A percentile compares a stretch with the other conserved stretches of the same genome.
Evolutionary conservation across 2,329 filamentous ascomycete genomes (phyloP).

Genomic region (Aspergillus melleus): DNA sequence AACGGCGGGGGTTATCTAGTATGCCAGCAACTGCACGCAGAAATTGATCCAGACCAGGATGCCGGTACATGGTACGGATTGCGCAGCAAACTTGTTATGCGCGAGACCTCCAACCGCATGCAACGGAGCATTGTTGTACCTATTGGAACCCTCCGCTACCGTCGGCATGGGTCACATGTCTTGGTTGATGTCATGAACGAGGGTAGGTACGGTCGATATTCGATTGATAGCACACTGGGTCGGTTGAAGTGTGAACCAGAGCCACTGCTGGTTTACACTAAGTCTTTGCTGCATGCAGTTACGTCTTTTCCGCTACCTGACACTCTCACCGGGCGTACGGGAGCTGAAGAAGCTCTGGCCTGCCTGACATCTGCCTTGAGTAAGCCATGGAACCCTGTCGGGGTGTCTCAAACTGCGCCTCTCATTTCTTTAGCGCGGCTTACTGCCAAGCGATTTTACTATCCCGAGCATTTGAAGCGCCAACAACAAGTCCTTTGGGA

Average conservation of each 20-base stretch:
- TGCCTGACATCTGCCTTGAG: slow-evolving; percentile 51
- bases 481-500: slow-evolving; percentile 52
- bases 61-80: slow-evolving; percentile 61
- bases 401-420: neutral
- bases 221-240: slow-evolving; percentile 56
- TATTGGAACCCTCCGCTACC: slow-evolving; percentile 38
- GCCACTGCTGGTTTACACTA: slow-evolving; percentile 54
- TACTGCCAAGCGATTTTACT: slow-evolving; percentile 42
- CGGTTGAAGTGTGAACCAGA: slow-evolving; percentile 60
- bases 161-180: slow-evolving; percentile 44
- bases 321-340: slow-evolving; percentile 57
- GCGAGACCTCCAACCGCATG: slow-evolving; percentile 40
- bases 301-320: slow-evolving; percentile 62
- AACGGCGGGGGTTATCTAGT: slow-evolving; percentile 45
- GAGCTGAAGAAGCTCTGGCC: slow-evolving; percentile 59
- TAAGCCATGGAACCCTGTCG: slow-evolving; percentile 50
- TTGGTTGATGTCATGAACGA: slow-evolving; percentile 37
- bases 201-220: slow-evolving; percentile 50
- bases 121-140: slow-evolving; percentile 57
- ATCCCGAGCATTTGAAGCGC: slow-evolving; percentile 40
- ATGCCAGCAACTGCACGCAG: slow-evolving; percentile 51
- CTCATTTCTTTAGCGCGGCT: slow-evolving; percentile 33
- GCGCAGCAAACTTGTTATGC: slow-evolving; percentile 57
- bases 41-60: slow-evolving; percentile 60
- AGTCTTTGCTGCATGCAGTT: slow-evolving; percentile 59